These are phyloP conservation scores for Micractinium sp. DNA, from an alignment of 139 green algal genomes.

Conservation along the genomic window DNA sequence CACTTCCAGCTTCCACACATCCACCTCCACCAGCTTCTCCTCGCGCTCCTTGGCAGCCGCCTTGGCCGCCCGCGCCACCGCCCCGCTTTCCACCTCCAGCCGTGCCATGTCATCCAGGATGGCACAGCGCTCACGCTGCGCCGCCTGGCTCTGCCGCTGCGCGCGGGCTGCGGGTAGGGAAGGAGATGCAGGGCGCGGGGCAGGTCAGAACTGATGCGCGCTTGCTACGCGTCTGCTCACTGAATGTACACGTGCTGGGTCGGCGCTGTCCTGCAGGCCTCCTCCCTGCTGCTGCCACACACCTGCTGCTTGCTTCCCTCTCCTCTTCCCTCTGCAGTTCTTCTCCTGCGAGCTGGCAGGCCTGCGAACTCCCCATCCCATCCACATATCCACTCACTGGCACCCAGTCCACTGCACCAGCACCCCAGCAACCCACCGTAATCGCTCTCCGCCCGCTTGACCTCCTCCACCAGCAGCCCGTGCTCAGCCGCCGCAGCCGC, in stretches of 20 bases:
- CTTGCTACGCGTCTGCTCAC: not conserved
- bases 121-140: not conserved
- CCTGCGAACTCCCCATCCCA: not conserved
- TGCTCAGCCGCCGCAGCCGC: slow-evolving; percentile 71
- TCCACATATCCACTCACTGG: not conserved
- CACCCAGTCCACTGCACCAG: not conserved
- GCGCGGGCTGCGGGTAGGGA: slow-evolving; percentile 18
- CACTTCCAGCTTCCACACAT: slow-evolving; percentile 83
- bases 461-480: slow-evolving; percentile 71
- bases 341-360: not conserved
- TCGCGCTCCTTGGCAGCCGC: slow-evolving; percentile 65
- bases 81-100: slow-evolving; percentile 77
- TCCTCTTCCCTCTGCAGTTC: too few species aligned
- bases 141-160: not conserved
- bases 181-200: not conserved
- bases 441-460: slow-evolving; percentile 76
- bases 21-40: slow-evolving; percentile 83
- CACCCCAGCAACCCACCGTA: slow-evolving; percentile 47
- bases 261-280: not conserved
- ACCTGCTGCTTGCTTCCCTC: not conserved
- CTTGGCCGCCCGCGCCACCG: slow-evolving; percentile 45
- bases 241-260: not conserved
- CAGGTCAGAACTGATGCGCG: too few species aligned
- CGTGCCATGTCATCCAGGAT: slow-evolving; percentile 69
- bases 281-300: not conserved